These are phyloP conservation scores for Epichloe scottii DNA, from an alignment of 2,329 filamentous ascomycete species.

Conservation along the genomic window DNA sequence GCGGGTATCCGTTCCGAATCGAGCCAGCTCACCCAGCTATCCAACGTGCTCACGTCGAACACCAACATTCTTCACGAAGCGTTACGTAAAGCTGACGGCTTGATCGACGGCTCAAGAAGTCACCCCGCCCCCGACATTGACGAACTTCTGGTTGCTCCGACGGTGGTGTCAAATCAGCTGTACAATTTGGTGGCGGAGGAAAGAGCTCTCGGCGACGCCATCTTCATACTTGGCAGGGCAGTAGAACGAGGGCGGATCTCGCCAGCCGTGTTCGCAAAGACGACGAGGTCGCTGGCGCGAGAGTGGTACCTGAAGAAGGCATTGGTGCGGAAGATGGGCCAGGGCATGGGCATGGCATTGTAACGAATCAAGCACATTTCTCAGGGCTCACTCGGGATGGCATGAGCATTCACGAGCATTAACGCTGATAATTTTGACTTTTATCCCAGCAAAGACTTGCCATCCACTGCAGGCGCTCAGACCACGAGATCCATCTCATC, in stretches of 20 bases:
- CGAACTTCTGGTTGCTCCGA: constrained; percentile 84
- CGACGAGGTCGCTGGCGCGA: constrained; percentile 59
- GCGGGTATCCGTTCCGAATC: constrained; percentile 62
- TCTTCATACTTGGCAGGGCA: constrained; percentile 68
- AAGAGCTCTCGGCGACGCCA: constrained; percentile 69
- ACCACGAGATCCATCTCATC: no score
- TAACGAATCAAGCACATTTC: constrained; percentile 6
- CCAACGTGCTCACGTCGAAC: constrained; percentile 61
- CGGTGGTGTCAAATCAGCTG: constrained; percentile 82
- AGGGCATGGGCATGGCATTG: constrained; percentile 54
- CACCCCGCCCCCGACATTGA: constrained; percentile 69
- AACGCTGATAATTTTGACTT: background rate
- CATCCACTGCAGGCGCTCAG: no score
- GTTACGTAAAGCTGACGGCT: constrained; percentile 63
- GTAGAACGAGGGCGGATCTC: constrained; percentile 61
- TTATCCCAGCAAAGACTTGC: no score
- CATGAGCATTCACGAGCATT: background rate
- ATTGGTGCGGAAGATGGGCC: constrained; percentile 62
- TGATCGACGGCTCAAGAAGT: constrained; percentile 59
- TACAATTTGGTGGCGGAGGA: constrained; percentile 86
- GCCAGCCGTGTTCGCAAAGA: constrained; percentile 65
- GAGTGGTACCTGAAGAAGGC: constrained; percentile 82
- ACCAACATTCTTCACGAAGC: constrained; percentile 65
- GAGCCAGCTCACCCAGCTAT: constrained; percentile 55
- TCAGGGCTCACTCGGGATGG: background rate